phyloP scores from a whole-genome alignment of 371 early-diverging fungal genomes.

The Saksenaea oblongispora region DNA sequence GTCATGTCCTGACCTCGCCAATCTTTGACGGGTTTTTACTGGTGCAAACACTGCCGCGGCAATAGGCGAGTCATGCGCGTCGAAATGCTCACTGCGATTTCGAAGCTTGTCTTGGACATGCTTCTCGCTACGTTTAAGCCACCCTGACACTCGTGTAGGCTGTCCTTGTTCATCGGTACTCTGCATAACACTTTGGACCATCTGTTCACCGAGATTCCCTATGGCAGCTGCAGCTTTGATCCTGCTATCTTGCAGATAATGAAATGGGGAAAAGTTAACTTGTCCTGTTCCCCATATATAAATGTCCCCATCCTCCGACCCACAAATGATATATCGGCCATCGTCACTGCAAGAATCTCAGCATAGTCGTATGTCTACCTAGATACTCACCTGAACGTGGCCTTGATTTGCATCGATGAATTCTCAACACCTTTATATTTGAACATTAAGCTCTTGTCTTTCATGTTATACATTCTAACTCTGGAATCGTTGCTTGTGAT shows the following conservation, averaged over 20 bases:
- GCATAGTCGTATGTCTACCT: no score
- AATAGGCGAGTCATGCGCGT: constrained; percentile 52
- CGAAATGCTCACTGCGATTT: constrained; percentile 38
- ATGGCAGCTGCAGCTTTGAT: constrained; percentile 14
- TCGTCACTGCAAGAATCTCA: constrained; percentile 51
- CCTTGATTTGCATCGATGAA: constrained; percentile 65
- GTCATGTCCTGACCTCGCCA: constrained; percentile 53
- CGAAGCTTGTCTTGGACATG: constrained; percentile 33
- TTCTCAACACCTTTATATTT: constrained; percentile 82
- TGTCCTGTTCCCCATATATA: constrained; percentile 75
- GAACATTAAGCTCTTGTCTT: constrained; percentile 70
- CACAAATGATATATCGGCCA: constrained; percentile 77
- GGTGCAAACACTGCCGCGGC: constrained; percentile 68
- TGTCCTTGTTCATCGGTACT: constrained; percentile 23
- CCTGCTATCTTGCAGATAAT: constrained; percentile 29
- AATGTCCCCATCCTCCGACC: constrained; percentile 77
- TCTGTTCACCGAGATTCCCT: no score
- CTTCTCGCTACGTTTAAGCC: constrained; percentile 32
- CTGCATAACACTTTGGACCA: constrained; percentile 8
- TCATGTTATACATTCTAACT: constrained; percentile 73
- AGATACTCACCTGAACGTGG: constrained; percentile 61
- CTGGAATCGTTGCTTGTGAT: constrained; percentile 85
- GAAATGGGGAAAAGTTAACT: constrained; percentile 39
- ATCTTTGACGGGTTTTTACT: constrained; percentile 51
- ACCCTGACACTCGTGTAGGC: constrained; percentile 14